Conservation (phyloP, 1,284 basidiomycete species). For the Naganishia cerealis region DNA sequence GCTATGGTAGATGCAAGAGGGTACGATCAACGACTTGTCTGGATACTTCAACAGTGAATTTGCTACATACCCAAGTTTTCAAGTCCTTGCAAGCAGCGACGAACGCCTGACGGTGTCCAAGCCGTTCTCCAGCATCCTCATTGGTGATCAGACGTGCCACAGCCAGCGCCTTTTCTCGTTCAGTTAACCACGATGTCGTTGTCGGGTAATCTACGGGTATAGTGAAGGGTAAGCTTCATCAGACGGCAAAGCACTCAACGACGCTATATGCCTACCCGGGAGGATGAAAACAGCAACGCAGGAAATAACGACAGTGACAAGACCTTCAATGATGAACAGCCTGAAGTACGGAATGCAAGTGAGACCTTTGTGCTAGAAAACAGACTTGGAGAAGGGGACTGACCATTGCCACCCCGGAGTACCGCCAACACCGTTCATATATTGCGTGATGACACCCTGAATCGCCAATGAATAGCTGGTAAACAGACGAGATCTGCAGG, state of each 20-base stretch:
- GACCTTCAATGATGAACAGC: constrained; percentile 52
- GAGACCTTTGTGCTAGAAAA: neutral
- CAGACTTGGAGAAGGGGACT: constrained; percentile 10
- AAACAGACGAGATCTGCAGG: constrained; percentile 27
- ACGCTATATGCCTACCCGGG: constrained; percentile 39
- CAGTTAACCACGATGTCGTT: constrained; percentile 47
- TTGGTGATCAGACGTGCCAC: constrained; percentile 40
- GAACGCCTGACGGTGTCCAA: constrained; percentile 44
- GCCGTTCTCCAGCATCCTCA: constrained; percentile 37
- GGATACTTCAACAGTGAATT: no score
- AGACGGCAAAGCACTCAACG: constrained; percentile 29
- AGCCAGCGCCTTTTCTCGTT: constrained; percentile 43
- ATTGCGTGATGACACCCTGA: constrained; percentile 41
- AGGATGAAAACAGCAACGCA: constrained; percentile 49
- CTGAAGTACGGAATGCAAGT: constrained; percentile 24
- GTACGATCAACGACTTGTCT: neutral
- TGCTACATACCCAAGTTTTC: constrained; percentile 49
- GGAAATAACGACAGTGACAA: constrained; percentile 46
- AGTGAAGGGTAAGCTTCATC: constrained; percentile 1
- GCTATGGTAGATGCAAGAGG: neutral
- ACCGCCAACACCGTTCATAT: constrained; percentile 39
- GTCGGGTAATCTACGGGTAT: constrained; percentile 43
- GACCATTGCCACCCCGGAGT: constrained; percentile 48
- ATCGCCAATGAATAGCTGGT: neutral
- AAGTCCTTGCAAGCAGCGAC: constrained; percentile 45